A percentile compares a stretch with the other conserved stretches of the same genome.
phyloP scores from a whole-genome alignment of 164 flowering plant genomes.

The Macadamia integrifolia region DNA sequence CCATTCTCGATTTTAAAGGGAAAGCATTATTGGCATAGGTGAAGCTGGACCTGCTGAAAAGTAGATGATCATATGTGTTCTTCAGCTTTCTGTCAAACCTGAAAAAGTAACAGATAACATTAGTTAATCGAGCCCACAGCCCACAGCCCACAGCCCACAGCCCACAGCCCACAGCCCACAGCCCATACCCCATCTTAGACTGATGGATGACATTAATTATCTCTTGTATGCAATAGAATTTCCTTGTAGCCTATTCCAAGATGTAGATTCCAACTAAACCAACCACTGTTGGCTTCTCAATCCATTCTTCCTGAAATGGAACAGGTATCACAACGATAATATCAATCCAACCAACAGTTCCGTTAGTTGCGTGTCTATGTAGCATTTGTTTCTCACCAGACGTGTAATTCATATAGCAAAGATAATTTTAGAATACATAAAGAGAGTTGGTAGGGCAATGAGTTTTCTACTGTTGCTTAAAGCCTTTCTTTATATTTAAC shows the following conservation, averaged over 20 bases:
- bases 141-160: background rate
- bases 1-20: too few species aligned
- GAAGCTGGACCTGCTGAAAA: slow-evolving; percentile 81
- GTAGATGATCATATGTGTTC: slow-evolving; percentile 89
- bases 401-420: background rate
- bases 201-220: background rate
- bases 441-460: too few species aligned
- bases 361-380: background rate
- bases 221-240: background rate
- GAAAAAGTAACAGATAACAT: slow-evolving; percentile 13
- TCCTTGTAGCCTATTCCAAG: background rate
- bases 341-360: background rate
- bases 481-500: too few species aligned
- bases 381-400: background rate
- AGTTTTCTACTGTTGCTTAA: too few species aligned
- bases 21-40: background rate
- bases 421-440: background rate
- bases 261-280: background rate
- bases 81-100: slow-evolving; percentile 98
- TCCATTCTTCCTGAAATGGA: background rate
- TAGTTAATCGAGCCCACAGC: background rate
- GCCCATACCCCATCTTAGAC: background rate
- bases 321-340: background rate
- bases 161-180: background rate
- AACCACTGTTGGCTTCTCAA: background rate